These are phyloP conservation scores for Ostreobium quekettii DNA, from an alignment of 139 green algal species.

Conservation along the genomic window DNA sequence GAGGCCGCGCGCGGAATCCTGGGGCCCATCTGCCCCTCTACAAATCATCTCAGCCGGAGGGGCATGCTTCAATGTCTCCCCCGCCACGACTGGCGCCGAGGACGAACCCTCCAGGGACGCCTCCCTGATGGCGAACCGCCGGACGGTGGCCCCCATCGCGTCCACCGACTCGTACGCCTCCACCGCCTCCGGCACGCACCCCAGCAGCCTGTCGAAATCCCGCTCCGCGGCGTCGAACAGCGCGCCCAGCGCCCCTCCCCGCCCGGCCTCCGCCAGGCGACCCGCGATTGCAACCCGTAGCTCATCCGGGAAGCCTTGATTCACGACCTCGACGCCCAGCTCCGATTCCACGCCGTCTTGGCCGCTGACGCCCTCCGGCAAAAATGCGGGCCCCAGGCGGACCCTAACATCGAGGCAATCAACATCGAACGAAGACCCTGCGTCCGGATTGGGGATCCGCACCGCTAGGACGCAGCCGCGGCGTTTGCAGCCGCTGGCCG, in stretches of 20 bases:
- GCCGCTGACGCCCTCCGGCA: no score
- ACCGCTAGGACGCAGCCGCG: no score
- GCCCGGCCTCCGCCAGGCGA: neutral
- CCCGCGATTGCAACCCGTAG: neutral
- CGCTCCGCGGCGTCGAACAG: neutral
- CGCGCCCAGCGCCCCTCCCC: no score
- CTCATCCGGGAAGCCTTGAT: neutral
- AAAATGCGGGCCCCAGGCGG: no score
- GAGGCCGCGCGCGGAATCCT: neutral
- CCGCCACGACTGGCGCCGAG: neutral
- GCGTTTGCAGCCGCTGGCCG: no score
- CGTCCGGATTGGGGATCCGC: no score
- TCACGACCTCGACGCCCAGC: no score
- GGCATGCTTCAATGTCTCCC: neutral
- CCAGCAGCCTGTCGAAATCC: constrained; percentile 25
- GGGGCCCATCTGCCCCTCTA: neutral
- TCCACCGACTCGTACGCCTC: constrained; percentile 33
- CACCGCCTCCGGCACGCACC: constrained; percentile 21
- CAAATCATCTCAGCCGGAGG: no score
- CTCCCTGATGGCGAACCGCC: constrained; percentile 28
- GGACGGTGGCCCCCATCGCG: constrained; percentile 27
- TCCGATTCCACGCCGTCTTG: no score
- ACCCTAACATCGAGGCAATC: no score
- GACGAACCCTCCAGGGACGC: no score
- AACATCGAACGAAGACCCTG: no score